These are phyloP conservation scores for Hypoxylon sp. DNA, from an alignment of 2,329 filamentous ascomycete genomes.

Conservation along the genomic window DNA sequence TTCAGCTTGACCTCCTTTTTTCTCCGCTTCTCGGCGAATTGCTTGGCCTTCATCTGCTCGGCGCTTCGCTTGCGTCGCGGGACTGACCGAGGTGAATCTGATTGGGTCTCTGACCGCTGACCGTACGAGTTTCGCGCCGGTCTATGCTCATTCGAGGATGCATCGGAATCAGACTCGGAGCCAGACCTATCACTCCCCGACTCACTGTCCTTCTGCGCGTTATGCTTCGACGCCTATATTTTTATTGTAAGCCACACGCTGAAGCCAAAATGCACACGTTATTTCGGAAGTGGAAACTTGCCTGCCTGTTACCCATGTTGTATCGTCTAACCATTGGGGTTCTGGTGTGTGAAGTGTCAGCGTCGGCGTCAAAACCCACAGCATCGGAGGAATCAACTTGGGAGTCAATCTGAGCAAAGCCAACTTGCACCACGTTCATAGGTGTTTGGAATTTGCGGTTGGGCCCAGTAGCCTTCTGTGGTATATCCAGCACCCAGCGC, in stretches of 20 bases:
- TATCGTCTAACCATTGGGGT: conserved; percentile 47
- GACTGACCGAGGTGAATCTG: conserved; percentile 54
- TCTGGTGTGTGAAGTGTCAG: conserved; percentile 30
- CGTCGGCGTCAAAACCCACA: conserved; percentile 40
- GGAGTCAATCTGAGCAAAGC: conserved; percentile 60
- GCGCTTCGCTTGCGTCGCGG: conserved; percentile 61
- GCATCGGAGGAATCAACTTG: conserved; percentile 42
- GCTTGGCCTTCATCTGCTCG: conserved; percentile 60
- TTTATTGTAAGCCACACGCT: conserved; percentile 52
- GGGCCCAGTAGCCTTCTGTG: conserved; percentile 51
- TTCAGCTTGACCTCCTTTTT: conserved; percentile 77
- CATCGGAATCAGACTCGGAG: conserved; percentile 50
- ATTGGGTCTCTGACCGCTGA: conserved; percentile 55
- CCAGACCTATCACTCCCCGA: conserved; percentile 54
- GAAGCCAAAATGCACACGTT: conserved; percentile 50
- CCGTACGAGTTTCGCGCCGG: conserved; percentile 52
- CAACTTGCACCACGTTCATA: conserved; percentile 71
- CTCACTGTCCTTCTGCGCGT: conserved; percentile 44
- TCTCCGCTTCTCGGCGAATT: conserved; percentile 68
- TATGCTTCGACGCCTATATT: conserved; percentile 49
- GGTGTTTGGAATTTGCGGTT: conserved; percentile 52
- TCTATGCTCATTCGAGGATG: conserved; percentile 41
- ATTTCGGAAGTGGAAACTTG: conserved; percentile 19
- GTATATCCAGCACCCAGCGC: conserved; percentile 77
- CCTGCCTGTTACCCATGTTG: conserved; percentile 52